Evolutionary conservation across 805 yeast genomes (phyloP), one percentile per base, ranked within the genome.

Genomic region (Yamadazyma endophytica): DNA sequence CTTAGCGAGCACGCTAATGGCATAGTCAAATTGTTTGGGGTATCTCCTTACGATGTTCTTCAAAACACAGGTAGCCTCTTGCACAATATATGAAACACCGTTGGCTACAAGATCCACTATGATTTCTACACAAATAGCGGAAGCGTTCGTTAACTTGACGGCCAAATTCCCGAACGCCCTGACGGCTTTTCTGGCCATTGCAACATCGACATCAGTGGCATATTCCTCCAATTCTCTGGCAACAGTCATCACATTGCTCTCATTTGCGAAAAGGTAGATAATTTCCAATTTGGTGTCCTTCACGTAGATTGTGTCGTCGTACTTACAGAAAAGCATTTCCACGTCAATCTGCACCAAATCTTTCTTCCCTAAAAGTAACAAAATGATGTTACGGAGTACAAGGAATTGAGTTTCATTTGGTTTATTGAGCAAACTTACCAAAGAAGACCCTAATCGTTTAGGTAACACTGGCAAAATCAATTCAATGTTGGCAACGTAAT

Each of bases 131-230:
- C 95, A 85, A 15, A 65, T 65, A 4, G 65, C 59, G 0, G 89
- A 79, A 0, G 84, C 77, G 6, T 54, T 54, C 16, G 76, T 77
- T 11, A 87, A 57, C 48, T 85, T 86, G 17, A 88, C 77, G 0
- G 96, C 95, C 13, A 90, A 61, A 48, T 88, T 85, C 2, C 97
- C 97, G 39, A 90, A 77, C 0, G 96, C 95, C 37, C 95, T 62
- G 3, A 90, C 77, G 0, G 97, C 88, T 47, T 87, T 84, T 34
- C 95, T 66, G 2, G 89, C 85, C 81, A 88, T 86, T 36, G 82
- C 82, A 15, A 79, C 73, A 54, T 89, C 96, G 9, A 85, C 79
- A 47, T 86, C 96, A 0, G 87, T 75, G 4, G 95, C 94, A 54
- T 89, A 89, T 46, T 83, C 95, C 40, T 78, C 82, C 31, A 89